Evolutionary conservation across 371 early-diverging fungal species (phyloP).

Genomic region (Syncephalis plumigaleata): DNA sequence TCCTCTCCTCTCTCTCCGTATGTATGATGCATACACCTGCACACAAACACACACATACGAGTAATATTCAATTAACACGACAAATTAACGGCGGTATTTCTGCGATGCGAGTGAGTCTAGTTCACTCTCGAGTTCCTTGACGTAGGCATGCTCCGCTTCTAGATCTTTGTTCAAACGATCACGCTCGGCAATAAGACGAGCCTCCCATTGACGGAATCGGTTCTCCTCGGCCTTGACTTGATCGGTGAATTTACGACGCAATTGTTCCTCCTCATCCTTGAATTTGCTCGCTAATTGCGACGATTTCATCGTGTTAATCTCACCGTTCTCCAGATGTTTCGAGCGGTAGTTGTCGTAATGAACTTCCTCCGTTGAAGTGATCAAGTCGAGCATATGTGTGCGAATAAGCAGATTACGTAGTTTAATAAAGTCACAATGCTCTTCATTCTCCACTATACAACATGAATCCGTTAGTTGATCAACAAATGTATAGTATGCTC

Average conservation of each 20-base stretch:
- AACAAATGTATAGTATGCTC: too few relatives aligned
- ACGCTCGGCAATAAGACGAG: constrained; percentile 86
- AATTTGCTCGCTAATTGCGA: constrained; percentile 29
- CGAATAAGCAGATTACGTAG: constrained; percentile 83
- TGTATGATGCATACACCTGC: too few relatives aligned
- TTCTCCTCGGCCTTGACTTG: constrained; percentile 88
- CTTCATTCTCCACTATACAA: constrained; percentile 73
- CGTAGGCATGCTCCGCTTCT: constrained; percentile 74
- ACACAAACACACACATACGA: too few relatives aligned
- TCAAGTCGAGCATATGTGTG: constrained; percentile 89
- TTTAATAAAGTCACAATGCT: constrained; percentile 84
- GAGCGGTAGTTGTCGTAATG: constrained; percentile 88
- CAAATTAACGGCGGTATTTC: too few relatives aligned
- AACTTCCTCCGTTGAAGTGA: constrained; percentile 72
- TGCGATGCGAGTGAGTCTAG: constrained; percentile 22
- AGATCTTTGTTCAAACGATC: constrained; percentile 90
- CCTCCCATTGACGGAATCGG: constrained; percentile 94
- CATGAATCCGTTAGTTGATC: neutral
- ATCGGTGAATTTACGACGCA: constrained; percentile 85
- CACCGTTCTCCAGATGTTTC: constrained; percentile 65
- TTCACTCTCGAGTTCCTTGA: constrained; percentile 76
- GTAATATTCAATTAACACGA: too few relatives aligned
- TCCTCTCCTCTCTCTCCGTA: too few relatives aligned
- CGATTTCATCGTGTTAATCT: constrained; percentile 16
- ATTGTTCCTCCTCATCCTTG: constrained; percentile 86